These are phyloP conservation scores for Septoria petroselini DNA, from an alignment of 2,329 filamentous ascomycete species.

Conservation along the genomic window DNA sequence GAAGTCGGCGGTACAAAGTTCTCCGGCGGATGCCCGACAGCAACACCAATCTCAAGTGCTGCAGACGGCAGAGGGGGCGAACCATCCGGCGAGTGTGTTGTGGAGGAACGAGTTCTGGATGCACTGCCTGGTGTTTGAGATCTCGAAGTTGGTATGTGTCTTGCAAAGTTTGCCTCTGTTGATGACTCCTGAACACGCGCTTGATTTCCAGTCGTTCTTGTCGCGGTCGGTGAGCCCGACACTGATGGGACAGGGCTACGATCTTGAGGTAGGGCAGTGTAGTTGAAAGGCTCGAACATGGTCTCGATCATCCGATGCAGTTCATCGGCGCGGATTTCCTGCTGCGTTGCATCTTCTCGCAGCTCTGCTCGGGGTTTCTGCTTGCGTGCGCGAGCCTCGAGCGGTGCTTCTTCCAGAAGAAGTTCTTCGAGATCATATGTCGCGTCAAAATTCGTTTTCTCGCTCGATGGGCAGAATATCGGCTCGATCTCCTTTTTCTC, in stretches of 20 bases:
- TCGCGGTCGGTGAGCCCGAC: constrained; percentile 8
- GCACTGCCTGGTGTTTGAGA: constrained; percentile 41
- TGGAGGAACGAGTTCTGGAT: constrained; percentile 44
- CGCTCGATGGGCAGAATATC: constrained; percentile 86
- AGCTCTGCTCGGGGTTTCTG: constrained; percentile 91
- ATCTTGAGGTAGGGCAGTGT: constrained; percentile 77
- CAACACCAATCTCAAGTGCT: constrained; percentile 22
- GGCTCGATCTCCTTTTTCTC: constrained; percentile 86
- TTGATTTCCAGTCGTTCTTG: constrained; percentile 9
- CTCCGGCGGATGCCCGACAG: constrained; percentile 24
- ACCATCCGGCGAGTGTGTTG: constrained; percentile 48
- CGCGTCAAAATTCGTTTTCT: constrained; percentile 98
- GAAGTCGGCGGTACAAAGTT: constrained; percentile 30
- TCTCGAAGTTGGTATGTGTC: constrained; percentile 33
- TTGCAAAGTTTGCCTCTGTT: constrained; percentile 11
- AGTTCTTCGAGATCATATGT: constrained; percentile 96
- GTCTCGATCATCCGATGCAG: constrained; percentile 91
- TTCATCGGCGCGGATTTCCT: constrained; percentile 92
- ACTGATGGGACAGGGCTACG: constrained; percentile 41
- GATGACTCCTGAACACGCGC: constrained; percentile 19
- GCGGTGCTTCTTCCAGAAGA: constrained; percentile 85
- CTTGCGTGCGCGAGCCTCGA: constrained; percentile 86
- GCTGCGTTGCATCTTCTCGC: constrained; percentile 89
- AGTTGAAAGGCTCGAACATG: constrained; percentile 93
- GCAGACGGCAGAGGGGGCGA: constrained; percentile 44